Evolutionary conservation across 1,284 basidiomycete genomes (phyloP), one percentile per base, ranked within the genome.

Genomic region (Acaromyces ingoldii): DNA sequence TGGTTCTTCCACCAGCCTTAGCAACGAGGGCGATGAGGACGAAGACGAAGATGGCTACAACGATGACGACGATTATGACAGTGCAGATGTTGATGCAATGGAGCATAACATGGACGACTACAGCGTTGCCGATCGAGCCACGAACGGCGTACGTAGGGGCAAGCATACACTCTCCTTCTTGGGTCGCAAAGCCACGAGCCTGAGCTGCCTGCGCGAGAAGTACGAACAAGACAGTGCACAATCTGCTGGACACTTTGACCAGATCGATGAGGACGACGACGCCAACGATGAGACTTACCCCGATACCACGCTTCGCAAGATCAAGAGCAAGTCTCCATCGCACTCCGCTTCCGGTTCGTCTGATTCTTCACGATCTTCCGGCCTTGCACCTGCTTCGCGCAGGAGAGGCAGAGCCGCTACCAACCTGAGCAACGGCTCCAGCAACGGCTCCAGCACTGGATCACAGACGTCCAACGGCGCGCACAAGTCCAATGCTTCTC

Each of bases 131-230:
- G 46, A 33, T 5, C 29, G 36, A 3, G 29, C 40, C 9, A 49
- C 48, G 15, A n/a, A n/a, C n/a, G 29, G 30, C n/a, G 17, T 37
- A 26, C 44, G 54, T 9, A 46, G 76, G 45, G 69, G 74, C 5
- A 71, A 76, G 21, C 76, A 79, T 63, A 79, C 79, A 17, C 67
- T 80, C 10, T 79, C 78, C 30, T 76, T 77, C 52, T 68, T 80
- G 21, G 76, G 78, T 31, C 70, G 79, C 17, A 78, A 79, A 56
- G 79, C 78, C 7, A 77, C 77, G 29, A 79, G 77, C 51, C 62
- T 81, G 17, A 76, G 62, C 13, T 63, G 62, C 40, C 56, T 77
- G 49, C 51, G 63, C 59, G 73, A 72, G 29, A 58, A 62, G 46
- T 75, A 72, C 54, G 67, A 68, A 31, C 53, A 53, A 22, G 59